Evolutionary conservation across 805 yeast genomes (phyloP).

Genomic region (Zygoascus biomembranicola): DNA sequence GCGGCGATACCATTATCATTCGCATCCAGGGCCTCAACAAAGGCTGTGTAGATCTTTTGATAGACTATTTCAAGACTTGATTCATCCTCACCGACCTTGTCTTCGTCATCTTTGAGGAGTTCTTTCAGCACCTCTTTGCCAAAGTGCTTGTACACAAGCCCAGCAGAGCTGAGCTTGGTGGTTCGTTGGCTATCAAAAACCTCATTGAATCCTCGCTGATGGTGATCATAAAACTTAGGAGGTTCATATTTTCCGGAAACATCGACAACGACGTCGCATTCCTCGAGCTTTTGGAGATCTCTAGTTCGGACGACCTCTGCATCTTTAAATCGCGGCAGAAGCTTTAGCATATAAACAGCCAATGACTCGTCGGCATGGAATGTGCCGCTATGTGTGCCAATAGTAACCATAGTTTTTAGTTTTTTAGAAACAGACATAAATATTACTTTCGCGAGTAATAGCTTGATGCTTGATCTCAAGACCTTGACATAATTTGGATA

Average conservation of each 20-base stretch:
- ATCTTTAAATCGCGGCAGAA: conserved; percentile 57
- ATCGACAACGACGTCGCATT: conserved; percentile 87
- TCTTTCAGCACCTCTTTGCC: conserved; percentile 37
- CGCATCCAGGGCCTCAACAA: conserved; percentile 89
- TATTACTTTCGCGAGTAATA: background rate
- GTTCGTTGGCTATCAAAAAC: conserved; percentile 48
- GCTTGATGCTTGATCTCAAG: too few species aligned
- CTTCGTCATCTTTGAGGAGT: conserved; percentile 33
- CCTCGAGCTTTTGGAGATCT: conserved; percentile 73
- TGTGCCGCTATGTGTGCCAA: conserved; percentile 73
- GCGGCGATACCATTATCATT: conserved; percentile 88
- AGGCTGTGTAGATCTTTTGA: conserved; percentile 71
- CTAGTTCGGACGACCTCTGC: conserved; percentile 77
- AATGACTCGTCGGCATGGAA: conserved; percentile 97
- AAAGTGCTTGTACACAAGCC: conserved; percentile 69
- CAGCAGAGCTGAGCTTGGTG: conserved; percentile 90
- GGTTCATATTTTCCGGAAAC: conserved; percentile 90
- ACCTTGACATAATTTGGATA: too few species aligned
- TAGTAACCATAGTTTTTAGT: conserved; percentile 36
- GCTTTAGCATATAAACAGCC: conserved; percentile 78
- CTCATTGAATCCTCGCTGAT: conserved; percentile 83
- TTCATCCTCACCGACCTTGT: conserved; percentile 23
- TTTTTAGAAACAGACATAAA: conserved; percentile 8
- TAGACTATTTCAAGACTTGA: conserved; percentile 56
- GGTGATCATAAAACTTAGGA: conserved; percentile 85